phyloP scores from a whole-genome alignment of 129 eudicot genomes.

The Helichrysum umbraculigerum region DNA sequence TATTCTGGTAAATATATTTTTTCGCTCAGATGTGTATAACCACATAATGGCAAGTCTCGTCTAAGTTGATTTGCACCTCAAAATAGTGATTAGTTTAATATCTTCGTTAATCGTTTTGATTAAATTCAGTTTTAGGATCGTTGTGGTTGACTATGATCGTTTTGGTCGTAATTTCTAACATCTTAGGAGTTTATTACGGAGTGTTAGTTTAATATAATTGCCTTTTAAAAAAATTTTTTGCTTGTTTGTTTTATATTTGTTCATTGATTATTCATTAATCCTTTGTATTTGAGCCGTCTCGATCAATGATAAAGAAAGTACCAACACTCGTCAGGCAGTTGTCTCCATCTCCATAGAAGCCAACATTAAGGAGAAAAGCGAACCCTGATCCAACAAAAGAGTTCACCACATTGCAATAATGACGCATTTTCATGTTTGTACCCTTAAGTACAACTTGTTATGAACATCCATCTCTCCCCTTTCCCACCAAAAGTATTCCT shows the following conservation, averaged over 20 bases:
- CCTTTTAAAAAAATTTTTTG: too few species aligned
- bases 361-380: conserved; percentile 16
- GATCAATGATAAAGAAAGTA: conserved; percentile 46
- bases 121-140: too few species aligned
- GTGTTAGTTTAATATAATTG: too few species aligned
- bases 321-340: conserved; percentile 52
- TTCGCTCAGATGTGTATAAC: too few species aligned
- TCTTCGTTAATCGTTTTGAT: not conserved
- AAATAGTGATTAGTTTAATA: too few species aligned
- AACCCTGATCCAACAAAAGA: conserved; percentile 13
- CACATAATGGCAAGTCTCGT: too few species aligned
- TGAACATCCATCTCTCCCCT: conserved; percentile 2
- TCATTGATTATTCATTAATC: not conserved
- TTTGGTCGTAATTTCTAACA: too few species aligned
- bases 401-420: conserved; percentile 14
- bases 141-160: too few species aligned
- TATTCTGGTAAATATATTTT: too few species aligned
- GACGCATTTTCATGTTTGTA: conserved; percentile 13
- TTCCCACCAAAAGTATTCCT: conserved; percentile 11
- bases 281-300: conserved; percentile 35
- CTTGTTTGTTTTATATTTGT: not conserved
- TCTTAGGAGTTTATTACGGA: too few species aligned
- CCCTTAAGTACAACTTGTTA: conserved; percentile 10
- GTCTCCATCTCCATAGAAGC: conserved; percentile 27
- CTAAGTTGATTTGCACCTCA: too few species aligned